These are phyloP conservation scores for Fusarium nygamai DNA, from an alignment of 2,329 filamentous ascomycete species.

Conservation along the genomic window DNA sequence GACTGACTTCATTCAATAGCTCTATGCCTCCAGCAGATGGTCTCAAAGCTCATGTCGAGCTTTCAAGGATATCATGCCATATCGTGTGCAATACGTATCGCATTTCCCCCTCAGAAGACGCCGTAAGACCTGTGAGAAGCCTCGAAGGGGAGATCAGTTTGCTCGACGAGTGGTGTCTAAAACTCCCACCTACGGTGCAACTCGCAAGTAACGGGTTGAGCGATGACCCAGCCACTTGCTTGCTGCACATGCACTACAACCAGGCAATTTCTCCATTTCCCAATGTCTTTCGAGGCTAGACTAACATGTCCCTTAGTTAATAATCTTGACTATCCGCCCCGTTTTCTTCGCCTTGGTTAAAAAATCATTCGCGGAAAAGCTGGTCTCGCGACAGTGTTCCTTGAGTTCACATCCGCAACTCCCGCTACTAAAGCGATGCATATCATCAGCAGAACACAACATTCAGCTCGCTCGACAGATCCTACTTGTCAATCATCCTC, in stretches of 20 bases:
- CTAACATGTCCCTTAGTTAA: conserved; percentile 44
- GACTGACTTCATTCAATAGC: conserved; percentile 39
- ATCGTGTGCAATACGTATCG: conserved; percentile 60
- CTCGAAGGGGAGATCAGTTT: conserved; percentile 53
- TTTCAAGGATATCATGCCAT: conserved; percentile 59
- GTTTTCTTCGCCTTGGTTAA: conserved; percentile 59
- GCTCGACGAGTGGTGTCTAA: conserved; percentile 54
- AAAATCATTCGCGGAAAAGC: conserved; percentile 55
- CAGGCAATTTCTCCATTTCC: conserved; percentile 38
- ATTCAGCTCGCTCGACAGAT: conserved; percentile 56
- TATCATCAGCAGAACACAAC: conserved; percentile 57
- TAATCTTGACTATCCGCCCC: conserved; percentile 60
- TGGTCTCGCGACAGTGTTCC: conserved; percentile 45
- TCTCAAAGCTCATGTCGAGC: conserved; percentile 57
- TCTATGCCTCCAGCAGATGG: conserved; percentile 56
- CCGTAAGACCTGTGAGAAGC: conserved; percentile 43
- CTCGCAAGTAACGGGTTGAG: conserved; percentile 49
- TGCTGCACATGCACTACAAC: conserved; percentile 62
- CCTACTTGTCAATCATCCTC: conserved; percentile 48
- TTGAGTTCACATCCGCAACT: conserved; percentile 37
- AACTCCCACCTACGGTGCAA: conserved; percentile 51
- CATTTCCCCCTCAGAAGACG: conserved; percentile 47
- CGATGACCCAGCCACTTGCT: conserved; percentile 54
- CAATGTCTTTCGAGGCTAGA: not conserved
- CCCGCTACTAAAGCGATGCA: conserved; percentile 51